phyloP scores from a whole-genome alignment of 2,329 filamentous ascomycete species.

The Xylaria multiplex region DNA sequence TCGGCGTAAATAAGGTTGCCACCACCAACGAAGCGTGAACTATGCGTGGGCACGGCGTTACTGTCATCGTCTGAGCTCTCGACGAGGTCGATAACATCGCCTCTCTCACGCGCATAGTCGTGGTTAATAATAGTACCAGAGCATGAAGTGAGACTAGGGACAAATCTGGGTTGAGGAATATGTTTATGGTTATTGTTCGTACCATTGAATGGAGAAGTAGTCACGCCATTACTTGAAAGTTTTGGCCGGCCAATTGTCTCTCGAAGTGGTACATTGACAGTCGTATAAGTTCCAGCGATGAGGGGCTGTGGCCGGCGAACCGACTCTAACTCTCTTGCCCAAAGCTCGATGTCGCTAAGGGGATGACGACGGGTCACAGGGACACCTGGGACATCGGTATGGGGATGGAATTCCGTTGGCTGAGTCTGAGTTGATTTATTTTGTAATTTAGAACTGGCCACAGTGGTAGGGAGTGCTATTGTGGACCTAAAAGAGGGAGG shows the following conservation, averaged over 20 bases:
- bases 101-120: background rate
- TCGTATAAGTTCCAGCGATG: background rate
- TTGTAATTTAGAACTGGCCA: background rate
- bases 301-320: constrained; percentile 30
- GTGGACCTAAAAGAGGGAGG: background rate
- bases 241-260: background rate
- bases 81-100: constrained; percentile 7
- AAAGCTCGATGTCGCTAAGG: constrained; percentile 19
- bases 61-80: constrained; percentile 26
- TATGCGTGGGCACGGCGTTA: background rate
- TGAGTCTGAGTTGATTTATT: constrained; percentile 22
- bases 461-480: background rate
- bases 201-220: too few relatives aligned
- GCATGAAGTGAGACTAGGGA: background rate
- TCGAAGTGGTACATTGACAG: constrained; percentile 24
- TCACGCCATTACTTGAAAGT: background rate
- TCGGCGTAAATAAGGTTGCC: background rate
- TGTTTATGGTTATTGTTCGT: background rate
- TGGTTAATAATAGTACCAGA: background rate
- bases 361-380: background rate
- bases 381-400: background rate
- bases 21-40: constrained; percentile 22
- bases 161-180: background rate
- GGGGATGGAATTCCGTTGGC: background rate
- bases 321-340: constrained; percentile 28